These are phyloP conservation scores for Papiliotrema flavescens DNA, from an alignment of 1,284 basidiomycete genomes.

Conservation along the genomic window DNA sequence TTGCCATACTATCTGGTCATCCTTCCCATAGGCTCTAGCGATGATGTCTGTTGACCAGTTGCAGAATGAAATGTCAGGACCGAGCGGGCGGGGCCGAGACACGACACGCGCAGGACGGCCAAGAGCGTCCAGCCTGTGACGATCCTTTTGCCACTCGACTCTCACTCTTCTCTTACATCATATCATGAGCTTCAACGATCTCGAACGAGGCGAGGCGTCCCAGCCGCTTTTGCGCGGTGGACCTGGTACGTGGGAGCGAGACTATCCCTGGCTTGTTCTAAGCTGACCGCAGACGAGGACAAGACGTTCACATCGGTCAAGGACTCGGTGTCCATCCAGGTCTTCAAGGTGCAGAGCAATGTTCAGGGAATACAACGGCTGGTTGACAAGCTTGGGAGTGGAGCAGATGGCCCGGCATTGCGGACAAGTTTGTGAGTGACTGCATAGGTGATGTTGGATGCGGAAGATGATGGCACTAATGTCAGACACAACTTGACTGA, in stretches of 20 bases:
- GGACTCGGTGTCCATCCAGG: constrained; percentile 83
- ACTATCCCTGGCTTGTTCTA: background rate
- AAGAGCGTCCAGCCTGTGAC: too few relatives aligned
- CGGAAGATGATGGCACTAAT: background rate
- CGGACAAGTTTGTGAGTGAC: constrained; percentile 53
- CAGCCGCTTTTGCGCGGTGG: constrained; percentile 31
- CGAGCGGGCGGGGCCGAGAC: too few relatives aligned
- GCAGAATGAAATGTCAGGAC: too few relatives aligned
- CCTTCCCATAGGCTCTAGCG: too few relatives aligned
- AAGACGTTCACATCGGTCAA: constrained; percentile 68
- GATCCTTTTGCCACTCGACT: constrained; percentile 2
- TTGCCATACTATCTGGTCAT: background rate
- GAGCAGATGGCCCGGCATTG: constrained; percentile 66
- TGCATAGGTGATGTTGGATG: background rate
- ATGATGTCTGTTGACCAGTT: too few relatives aligned
- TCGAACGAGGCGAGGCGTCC: constrained; percentile 48
- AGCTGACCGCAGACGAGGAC: constrained; percentile 27
- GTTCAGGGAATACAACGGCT: constrained; percentile 90
- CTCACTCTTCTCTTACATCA: background rate
- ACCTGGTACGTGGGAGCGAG: background rate
- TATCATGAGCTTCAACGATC: constrained; percentile 54
- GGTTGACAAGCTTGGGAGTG: constrained; percentile 83
- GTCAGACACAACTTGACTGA: constrained; percentile 74
- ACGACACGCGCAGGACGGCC: too few relatives aligned
- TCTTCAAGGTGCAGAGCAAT: constrained; percentile 98